Evolutionary conservation across 2,329 filamentous ascomycete species (phyloP), one percentile per base, ranked within the genome.

Genomic region (Ophiocordyceps camponoti-floridani): DNA sequence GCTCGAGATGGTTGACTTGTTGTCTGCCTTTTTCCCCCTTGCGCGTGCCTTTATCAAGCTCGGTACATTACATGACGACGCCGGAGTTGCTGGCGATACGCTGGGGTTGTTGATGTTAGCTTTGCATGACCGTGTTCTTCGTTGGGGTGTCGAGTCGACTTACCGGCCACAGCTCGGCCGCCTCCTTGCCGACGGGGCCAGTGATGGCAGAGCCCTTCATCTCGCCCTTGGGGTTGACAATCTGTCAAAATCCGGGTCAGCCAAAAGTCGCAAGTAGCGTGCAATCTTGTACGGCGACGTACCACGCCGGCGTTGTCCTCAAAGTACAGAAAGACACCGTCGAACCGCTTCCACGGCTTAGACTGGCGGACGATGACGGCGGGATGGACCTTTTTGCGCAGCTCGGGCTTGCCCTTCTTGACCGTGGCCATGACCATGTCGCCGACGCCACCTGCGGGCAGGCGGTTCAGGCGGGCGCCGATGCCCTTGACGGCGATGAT

Each of bases 341-440:
- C 91, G 59, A 84, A 84, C 69, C 91, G 82, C 79, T 91, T 88
- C 91, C 91, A 98, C 62, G 91, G 91, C 82, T 98, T 98, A 75
- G 83, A 84, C 77, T 96, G 91, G 69, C 91, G 78, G 67, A 96
- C 89, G 65, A 98, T 91, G 66, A 98, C 89, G 63, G 91, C 91
- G 59, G 91, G 91, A 87, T 98, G 94, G 70, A 98, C 91, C 84
- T 98, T 98, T 85, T 98, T 98, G 72, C 93, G 80, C 65, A 98
- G 77, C 74, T 98, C 93, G 54, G 93, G 93, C 86, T 98, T 98
- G 74, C 93, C 91, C 85, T 98, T 96, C 86, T 98, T 96, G 74
- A 96, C 91, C 57, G 91, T 96, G 56, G 89, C 89, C 88, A 98
- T 96, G 66, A 96, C 91, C 91, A 96, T 96, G 77, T 96, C 91